These are phyloP conservation scores for Hemerocallis citrina DNA, from an alignment of 106 monocot genomes.

Conservation along the genomic window DNA sequence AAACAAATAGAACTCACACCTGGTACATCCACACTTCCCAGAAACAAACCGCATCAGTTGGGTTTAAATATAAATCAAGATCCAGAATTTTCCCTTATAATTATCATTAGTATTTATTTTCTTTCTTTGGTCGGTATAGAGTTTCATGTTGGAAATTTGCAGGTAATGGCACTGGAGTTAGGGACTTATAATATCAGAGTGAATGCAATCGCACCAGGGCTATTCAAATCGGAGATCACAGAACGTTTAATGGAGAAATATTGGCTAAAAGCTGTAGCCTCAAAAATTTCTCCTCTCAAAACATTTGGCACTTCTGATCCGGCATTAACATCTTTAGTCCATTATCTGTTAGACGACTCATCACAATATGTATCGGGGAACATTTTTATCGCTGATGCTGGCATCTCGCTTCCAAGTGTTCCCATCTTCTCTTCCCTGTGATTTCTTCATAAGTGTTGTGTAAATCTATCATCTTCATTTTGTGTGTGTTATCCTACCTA, in stretches of 20 bases:
- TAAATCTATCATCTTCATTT: too few relatives aligned
- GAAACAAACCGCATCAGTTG: too few relatives aligned
- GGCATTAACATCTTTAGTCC: conserved; percentile 30
- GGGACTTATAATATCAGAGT: conserved; percentile 31
- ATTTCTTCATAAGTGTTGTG: too few relatives aligned
- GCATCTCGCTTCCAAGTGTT: conserved; percentile 27
- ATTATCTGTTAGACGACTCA: conserved; percentile 30
- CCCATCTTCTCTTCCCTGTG: conserved; percentile 54
- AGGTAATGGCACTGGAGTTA: conserved; percentile 48
- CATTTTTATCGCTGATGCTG: conserved; percentile 39
- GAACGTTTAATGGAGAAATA: conserved; percentile 32
- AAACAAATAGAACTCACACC: too few relatives aligned
- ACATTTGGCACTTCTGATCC: conserved; percentile 28
- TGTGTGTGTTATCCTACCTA: too few relatives aligned
- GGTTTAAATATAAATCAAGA: too few relatives aligned
- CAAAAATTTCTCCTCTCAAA: conserved; percentile 22
- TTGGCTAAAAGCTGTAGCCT: conserved; percentile 32
- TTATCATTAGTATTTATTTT: too few relatives aligned
- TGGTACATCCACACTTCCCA: too few relatives aligned
- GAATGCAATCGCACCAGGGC: conserved; percentile 36
- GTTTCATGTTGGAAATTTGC: too few relatives aligned
- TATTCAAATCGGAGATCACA: conserved; percentile 58
- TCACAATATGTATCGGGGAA: conserved; percentile 43
- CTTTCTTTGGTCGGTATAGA: too few relatives aligned
- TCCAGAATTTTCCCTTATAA: too few relatives aligned